Base-by-base conservation (phyloP, 306 rosid genomes). In the Medicago ruthenica region DNA sequence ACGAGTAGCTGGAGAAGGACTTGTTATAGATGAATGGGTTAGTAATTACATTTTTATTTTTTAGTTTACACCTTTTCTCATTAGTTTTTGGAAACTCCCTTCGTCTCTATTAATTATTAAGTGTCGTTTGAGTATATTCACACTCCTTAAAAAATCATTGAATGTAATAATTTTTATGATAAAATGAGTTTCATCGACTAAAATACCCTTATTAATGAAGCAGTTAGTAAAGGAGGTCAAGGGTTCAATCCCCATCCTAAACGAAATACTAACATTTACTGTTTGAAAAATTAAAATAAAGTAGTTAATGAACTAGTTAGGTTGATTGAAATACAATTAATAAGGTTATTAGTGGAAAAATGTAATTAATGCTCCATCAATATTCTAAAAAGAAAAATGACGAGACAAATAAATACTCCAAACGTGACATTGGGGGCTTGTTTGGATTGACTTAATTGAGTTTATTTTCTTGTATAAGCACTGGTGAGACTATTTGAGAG, bases 1-100 rank as follows among this genome's bases (percentile, higher is more conserved):
- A 7, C 82, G 87, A 36, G 78, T 88, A 31, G 93, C 84, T 4
- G 97, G 96, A 36, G 97, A 90, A 80, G 97, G 99, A 62, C 97
- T 88, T 62, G 96, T 95, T 77, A 86, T 95, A 73, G 97, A 95
- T 51, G 99, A 95, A 92, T 95, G 99, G 99, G 99, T 95, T 69
- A 85, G 93, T 67, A 79, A 70, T 66, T 53, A n/a, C 20, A 34
- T 31, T 37, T 62, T 18, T 20, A 18, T 34, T 6, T 47, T 5
- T 50, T n/a, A 17, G 22, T 62, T 45, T 40, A 1, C 16, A 41
- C 47, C 22, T 61, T 73, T 54, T 60, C 64, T 44, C 60, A 51
- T 42, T 24, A 45, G 42, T 54, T 63, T 2, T 42, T 17, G 59
- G 13, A 53, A 3, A 53, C 12, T 53, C 59, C 16, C 15, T 53